Evolutionary conservation across 1,139 yeast genomes (phyloP), one percentile per base, ranked within the genome.

Genomic region (Yamadazyma kanchanaburiensis): DNA sequence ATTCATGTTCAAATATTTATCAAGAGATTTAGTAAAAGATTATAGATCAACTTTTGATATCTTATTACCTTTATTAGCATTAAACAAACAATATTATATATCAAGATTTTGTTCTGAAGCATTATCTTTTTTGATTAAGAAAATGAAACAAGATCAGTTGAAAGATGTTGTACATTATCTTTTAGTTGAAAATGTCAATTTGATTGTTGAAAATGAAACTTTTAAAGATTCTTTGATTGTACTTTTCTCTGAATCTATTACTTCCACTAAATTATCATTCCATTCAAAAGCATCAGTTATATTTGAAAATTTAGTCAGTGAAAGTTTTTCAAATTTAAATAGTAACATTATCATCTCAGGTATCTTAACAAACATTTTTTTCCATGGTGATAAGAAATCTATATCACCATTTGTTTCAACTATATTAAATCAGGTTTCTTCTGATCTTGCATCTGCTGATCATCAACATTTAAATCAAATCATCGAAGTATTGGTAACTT

Each of bases 71-170:
- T 54, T 89, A 17, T 64, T 88, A 53, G 68, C 50, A 41, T 58
- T 59, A 38, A 61, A 60, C 31, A 74, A 71, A 37, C 73, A 77
- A 35, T 73, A 74, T 12, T 84, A 83, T 44, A 71, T 89, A 24
- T 69, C 87, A 1, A 67, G 95, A 38, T 91, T 89, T 48, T 80
- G 95, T 20, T 89, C 96, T 0, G 97, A 91, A 53, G 91, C 96
- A 0, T 56, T 91, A 29, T 85, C 96, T 0, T 91, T 84, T 46
- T 64, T 91, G 37, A 64, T 91, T 9, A 74, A 94, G 50, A 87
- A 86, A 53, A 71, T 84, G 46, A 67, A 67, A 12, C 53, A 67
- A 0, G 70, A 67, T 2, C 62, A 74, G 4, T 58, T 88, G 27
- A 48, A 53, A 3, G 41, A 49, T 0, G 71, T 83, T 24, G 58